A percentile compares a stretch with the other conserved stretches of the same genome.
These are phyloP conservation scores for Fistulifera solaris DNA, from an alignment of 108 stramenopile genomes.

Conservation along the genomic window DNA sequence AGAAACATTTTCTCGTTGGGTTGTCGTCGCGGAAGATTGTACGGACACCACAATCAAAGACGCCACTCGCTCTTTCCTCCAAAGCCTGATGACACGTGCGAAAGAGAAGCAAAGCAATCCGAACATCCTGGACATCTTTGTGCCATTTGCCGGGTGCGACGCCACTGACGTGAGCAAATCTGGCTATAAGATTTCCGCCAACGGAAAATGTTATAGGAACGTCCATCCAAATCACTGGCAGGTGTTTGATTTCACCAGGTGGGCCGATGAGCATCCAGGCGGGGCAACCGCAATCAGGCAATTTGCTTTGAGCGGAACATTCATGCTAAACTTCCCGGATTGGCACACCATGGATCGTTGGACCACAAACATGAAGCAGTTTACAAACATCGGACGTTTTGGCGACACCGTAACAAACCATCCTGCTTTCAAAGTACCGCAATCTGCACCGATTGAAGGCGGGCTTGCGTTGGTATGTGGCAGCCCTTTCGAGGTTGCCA, in stretches of 20 bases:
- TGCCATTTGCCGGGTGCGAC: constrained; percentile 5
- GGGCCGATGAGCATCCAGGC: constrained; percentile 32
- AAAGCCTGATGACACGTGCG: not conserved
- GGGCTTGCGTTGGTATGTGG: constrained; percentile 34
- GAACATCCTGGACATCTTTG: constrained; percentile 14
- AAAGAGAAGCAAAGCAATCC: constrained; percentile 14
- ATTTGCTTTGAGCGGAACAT: constrained; percentile 20
- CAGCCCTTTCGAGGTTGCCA: constrained; percentile 43
- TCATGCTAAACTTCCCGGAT: constrained; percentile 9
- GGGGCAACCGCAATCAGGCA: constrained; percentile 17
- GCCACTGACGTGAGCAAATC: not conserved
- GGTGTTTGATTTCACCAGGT: constrained; percentile 44
- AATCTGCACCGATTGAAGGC: not conserved
- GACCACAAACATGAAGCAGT: constrained; percentile 13
- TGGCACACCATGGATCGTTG: constrained; percentile 27
- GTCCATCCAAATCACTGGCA: constrained; percentile 41
- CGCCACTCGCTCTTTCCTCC: not conserved
- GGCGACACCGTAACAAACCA: constrained; percentile 11
- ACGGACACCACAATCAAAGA: not conserved
- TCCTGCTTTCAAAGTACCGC: not conserved
- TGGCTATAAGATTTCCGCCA: not conserved
- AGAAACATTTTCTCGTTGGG: constrained; percentile 10
- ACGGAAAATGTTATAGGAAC: constrained; percentile 18
- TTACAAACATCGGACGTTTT: constrained; percentile 21
- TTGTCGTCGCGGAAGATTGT: constrained; percentile 5